Conservation (phyloP, 768 basidiomycete genomes). For the Coprinopsis sp. region DNA sequence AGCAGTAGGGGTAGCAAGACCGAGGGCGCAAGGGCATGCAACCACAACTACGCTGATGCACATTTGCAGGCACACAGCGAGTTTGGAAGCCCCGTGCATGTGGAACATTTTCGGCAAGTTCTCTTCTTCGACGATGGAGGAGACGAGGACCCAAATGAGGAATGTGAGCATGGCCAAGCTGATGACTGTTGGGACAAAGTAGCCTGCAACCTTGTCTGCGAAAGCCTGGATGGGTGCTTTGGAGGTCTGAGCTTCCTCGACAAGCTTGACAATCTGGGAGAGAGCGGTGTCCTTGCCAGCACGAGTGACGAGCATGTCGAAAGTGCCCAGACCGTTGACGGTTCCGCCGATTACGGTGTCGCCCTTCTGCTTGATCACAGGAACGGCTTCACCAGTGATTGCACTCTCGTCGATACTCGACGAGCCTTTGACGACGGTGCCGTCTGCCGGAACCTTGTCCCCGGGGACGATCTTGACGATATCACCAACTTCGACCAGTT, state of each 20-base stretch:
- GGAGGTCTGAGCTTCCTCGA: constrained; percentile 96
- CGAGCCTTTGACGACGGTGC: constrained; percentile 79
- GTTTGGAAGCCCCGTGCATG: constrained; percentile 73
- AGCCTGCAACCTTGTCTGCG: constrained; percentile 90
- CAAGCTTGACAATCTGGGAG: constrained; percentile 92
- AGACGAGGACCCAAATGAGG: constrained; percentile 74
- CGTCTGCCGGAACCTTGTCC: constrained; percentile 95
- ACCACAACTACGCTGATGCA: constrained; percentile 98
- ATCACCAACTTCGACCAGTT: constrained; percentile 92
- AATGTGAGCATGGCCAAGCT: constrained; percentile 79
- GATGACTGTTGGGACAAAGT: constrained; percentile 92
- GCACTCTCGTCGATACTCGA: constrained; percentile 95
- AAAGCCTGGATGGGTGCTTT: constrained; percentile 98
- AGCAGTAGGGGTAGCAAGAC: constrained; percentile 93
- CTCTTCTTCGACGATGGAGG: constrained; percentile 49
- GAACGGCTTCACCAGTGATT: constrained; percentile 90
- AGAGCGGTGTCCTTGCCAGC: constrained; percentile 96
- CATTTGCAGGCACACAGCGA: constrained; percentile 91
- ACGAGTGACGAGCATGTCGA: constrained; percentile 93
- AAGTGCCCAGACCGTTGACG: constrained; percentile 93
- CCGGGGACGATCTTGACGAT: constrained; percentile 92
- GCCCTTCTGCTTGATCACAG: constrained; percentile 78
- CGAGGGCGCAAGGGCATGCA: constrained; percentile 96
- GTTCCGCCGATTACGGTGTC: constrained; percentile 94
- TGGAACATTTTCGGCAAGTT: constrained; percentile 82